Conservation (phyloP, 2,329 filamentous ascomycete species). For the Aspergillus sp. region DNA sequence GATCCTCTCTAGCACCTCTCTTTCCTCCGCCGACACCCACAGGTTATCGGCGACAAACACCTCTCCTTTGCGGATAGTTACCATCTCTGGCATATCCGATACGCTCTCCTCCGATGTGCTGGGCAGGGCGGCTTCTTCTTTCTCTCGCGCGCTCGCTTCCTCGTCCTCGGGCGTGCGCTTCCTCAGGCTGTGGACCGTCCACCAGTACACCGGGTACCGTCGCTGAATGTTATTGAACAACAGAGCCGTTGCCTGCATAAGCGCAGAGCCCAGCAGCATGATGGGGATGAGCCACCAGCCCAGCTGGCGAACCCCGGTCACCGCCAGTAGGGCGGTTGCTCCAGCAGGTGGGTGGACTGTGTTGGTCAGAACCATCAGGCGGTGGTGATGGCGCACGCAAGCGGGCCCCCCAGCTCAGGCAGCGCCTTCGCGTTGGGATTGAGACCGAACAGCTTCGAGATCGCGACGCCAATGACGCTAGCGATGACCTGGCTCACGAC, state of each 20-base stretch:
- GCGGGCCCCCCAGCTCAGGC: constrained; percentile 55
- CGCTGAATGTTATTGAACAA: constrained; percentile 61
- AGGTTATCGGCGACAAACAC: constrained; percentile 26
- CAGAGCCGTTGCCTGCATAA: constrained; percentile 56
- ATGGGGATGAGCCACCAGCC: constrained; percentile 63
- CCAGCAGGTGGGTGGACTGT: constrained; percentile 67
- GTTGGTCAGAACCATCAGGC: constrained; percentile 60
- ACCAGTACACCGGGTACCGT: constrained; percentile 63
- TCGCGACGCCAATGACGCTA: constrained; percentile 50
- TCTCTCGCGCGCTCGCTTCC: constrained; percentile 5
- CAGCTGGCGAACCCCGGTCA: constrained; percentile 44
- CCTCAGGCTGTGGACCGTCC: constrained; percentile 26
- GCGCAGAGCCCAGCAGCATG: constrained; percentile 48
- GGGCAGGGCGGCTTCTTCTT: constrained; percentile 10
- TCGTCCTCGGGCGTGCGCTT: not conserved
- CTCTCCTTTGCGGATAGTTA: constrained; percentile 21
- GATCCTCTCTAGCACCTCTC: constrained; percentile 21
- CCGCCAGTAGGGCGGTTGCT: constrained; percentile 61
- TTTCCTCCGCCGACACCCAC: constrained; percentile 24
- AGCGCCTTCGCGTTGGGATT: constrained; percentile 40
- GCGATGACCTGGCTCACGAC: constrained; percentile 59
- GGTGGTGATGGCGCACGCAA: constrained; percentile 56
- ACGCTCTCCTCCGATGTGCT: constrained; percentile 15
- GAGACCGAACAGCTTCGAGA: constrained; percentile 57
- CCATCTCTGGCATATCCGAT: constrained; percentile 14